Conservation (phyloP, 768 basidiomycete species). For the Pluteus cervinus region DNA sequence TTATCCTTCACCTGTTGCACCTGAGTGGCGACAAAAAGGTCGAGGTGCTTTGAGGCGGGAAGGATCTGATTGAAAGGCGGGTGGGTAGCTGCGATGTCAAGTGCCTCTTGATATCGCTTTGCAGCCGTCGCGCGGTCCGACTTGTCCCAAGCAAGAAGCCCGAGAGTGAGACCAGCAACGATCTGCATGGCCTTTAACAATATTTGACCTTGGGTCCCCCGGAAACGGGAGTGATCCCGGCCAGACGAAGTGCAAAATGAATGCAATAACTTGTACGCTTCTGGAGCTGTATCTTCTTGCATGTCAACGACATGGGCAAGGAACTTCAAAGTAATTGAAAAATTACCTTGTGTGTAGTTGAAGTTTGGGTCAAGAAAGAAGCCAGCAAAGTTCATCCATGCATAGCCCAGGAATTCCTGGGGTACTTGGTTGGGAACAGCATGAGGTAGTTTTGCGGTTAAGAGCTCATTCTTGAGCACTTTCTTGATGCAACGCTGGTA, state of each 20-base stretch:
- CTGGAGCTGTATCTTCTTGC: conserved; percentile 15
- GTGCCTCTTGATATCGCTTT: conserved; percentile 24
- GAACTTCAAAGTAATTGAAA: too few relatives aligned
- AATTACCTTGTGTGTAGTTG: conserved; percentile 13
- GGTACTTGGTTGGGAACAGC: conserved; percentile 14
- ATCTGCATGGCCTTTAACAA: conserved; percentile 26
- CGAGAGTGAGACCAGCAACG: conserved; percentile 20
- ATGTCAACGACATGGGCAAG: too few relatives aligned
- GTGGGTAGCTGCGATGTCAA: conserved; percentile 22
- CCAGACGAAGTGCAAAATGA: conserved; percentile 18
- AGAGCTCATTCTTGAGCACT: conserved; percentile 20
- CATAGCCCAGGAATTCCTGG: conserved; percentile 16
- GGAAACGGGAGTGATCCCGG: conserved; percentile 14
- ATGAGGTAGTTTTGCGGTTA: conserved; percentile 12
- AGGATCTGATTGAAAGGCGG: conserved; percentile 11
- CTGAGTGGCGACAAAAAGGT: conserved; percentile 15
- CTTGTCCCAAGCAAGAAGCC: conserved; percentile 24
- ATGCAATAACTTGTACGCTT: conserved; percentile 22
- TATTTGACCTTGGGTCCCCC: conserved; percentile 15
- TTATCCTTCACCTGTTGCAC: conserved; percentile 17
- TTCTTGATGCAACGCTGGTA: conserved; percentile 22
- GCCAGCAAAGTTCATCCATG: conserved; percentile 22
- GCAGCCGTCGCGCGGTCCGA: conserved; percentile 24
- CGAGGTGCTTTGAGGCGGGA: too few relatives aligned
- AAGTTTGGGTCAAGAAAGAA: conserved; percentile 18